phyloP scores from a whole-genome alignment of 2,329 filamentous ascomycete genomes.

The Nemania abortiva region DNA sequence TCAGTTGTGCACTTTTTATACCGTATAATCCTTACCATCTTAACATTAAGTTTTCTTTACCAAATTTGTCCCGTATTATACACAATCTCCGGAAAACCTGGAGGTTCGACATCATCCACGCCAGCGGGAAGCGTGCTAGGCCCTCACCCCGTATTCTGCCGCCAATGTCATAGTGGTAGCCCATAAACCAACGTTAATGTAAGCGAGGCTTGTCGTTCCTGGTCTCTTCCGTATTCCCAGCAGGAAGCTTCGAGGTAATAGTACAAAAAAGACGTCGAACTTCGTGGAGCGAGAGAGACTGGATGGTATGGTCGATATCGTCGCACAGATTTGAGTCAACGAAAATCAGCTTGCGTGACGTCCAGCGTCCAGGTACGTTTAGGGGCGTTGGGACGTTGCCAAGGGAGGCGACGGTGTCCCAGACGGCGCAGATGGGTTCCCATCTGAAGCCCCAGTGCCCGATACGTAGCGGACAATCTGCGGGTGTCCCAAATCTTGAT shows the following conservation, averaged over 20 bases:
- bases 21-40: too few species aligned
- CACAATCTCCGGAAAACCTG: too few species aligned
- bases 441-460: too few species aligned
- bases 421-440: neutral
- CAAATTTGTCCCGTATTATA: too few species aligned
- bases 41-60: too few species aligned
- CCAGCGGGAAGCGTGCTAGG: neutral
- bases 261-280: slow-evolving; percentile 1
- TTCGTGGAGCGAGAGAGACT: slow-evolving; percentile 8
- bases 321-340: neutral
- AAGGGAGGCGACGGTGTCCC: slow-evolving; percentile 6
- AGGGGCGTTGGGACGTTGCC: neutral
- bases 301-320: slow-evolving; percentile 2
- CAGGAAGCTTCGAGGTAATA: slow-evolving; percentile 4
- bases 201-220: neutral
- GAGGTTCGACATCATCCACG: slow-evolving; percentile 3
- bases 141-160: neutral
- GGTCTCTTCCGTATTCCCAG: neutral
- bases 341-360: neutral
- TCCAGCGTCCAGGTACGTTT: neutral
- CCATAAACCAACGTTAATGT: slow-evolving; percentile 18
- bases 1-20: too few species aligned
- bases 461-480: too few species aligned
- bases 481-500: too few species aligned
- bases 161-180: slow-evolving; percentile 8